These are phyloP conservation scores for Epichloe coenophiala DNA, from an alignment of 2,329 filamentous ascomycete species.

Conservation along the genomic window DNA sequence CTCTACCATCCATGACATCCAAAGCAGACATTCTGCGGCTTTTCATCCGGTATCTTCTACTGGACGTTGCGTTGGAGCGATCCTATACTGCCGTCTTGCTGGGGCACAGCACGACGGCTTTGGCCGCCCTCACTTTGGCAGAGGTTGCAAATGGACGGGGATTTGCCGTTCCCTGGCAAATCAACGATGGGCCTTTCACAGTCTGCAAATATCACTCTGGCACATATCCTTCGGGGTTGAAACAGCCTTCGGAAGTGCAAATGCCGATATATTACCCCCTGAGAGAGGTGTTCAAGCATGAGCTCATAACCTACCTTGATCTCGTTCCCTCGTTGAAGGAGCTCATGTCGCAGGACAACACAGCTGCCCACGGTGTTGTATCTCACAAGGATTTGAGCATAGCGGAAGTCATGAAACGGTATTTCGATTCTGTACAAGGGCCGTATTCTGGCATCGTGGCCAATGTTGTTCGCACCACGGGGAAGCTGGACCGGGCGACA, in stretches of 20 bases:
- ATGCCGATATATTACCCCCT: conserved; percentile 56
- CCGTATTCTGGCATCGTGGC: conserved; percentile 85
- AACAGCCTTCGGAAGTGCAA: conserved; percentile 10
- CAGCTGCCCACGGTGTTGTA: conserved; percentile 27
- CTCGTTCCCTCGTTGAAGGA: conserved; percentile 38
- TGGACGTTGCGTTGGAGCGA: conserved; percentile 45
- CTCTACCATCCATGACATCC: conserved; percentile 60
- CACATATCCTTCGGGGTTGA: conserved; percentile 8
- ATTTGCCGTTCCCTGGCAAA: conserved; percentile 67
- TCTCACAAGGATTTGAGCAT: conserved; percentile 73
- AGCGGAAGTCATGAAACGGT: conserved; percentile 77
- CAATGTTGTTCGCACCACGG: conserved; percentile 88
- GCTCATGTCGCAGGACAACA: conserved; percentile 28
- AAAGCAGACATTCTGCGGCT: conserved; percentile 59
- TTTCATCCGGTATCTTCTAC: conserved; percentile 58
- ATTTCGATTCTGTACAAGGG: conserved; percentile 69
- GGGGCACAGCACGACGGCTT: conserved; percentile 73
- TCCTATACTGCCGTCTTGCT: conserved; percentile 61
- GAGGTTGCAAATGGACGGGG: conserved; percentile 88
- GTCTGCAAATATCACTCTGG: conserved; percentile 17
- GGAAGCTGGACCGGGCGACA: conserved; percentile 51
- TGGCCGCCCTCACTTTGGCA: conserved; percentile 74
- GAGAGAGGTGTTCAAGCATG: conserved; percentile 72
- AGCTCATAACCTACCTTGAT: conserved; percentile 55
- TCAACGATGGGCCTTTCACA: conserved; percentile 54